Percentiles rank a stretch among this genome's conserved stretches.
These are phyloP conservation scores for Myxozyma neglecta DNA, from an alignment of 805 yeast species.

Conservation along the genomic window DNA sequence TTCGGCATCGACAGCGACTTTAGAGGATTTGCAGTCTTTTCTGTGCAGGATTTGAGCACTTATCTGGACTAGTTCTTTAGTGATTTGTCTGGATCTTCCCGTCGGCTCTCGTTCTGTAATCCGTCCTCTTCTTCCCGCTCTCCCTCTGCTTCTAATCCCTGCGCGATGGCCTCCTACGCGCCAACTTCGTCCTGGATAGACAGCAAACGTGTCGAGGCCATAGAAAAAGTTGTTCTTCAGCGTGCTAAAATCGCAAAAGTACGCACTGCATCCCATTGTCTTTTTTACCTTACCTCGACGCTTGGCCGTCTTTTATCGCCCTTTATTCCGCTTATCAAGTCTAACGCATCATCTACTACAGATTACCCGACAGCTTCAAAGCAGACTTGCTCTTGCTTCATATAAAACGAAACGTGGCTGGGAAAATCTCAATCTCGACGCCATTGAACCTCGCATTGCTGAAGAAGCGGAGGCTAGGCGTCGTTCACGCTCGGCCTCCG, in stretches of 20 bases:
- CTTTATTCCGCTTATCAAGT: not conserved
- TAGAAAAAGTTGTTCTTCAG: constrained; percentile 41
- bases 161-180: constrained; percentile 10
- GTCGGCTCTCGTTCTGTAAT: not conserved
- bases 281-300: not conserved
- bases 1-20: no score
- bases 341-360: constrained; percentile 1
- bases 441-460: constrained; percentile 41
- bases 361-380: constrained; percentile 46
- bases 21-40: no score
- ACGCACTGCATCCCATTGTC: constrained; percentile 9
- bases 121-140: not conserved
- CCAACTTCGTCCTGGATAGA: constrained; percentile 29
- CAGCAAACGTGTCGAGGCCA: constrained; percentile 31
- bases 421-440: constrained; percentile 41
- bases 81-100: no score
- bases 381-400: constrained; percentile 45
- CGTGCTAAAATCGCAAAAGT: constrained; percentile 46
- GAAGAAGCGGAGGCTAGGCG: constrained; percentile 22
- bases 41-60: no score
- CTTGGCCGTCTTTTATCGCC: not conserved
- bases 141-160: not conserved
- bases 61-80: no score
- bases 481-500: not conserved
- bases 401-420: constrained; percentile 46